These are phyloP conservation scores for Wickerhamomyces sp. DNA, from an alignment of 1,139 yeast species.

Conservation along the genomic window DNA sequence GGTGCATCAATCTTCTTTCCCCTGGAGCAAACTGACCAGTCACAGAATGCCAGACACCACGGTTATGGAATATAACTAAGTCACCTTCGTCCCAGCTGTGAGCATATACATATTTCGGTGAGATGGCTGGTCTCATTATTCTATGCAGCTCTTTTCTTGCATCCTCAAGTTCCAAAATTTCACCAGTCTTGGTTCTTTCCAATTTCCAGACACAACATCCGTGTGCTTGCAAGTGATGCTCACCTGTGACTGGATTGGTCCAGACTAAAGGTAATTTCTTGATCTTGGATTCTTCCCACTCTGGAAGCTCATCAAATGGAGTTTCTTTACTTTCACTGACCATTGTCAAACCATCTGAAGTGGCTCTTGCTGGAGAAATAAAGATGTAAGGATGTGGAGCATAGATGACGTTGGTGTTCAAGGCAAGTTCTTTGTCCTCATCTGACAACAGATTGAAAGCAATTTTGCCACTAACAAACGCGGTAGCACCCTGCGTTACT, in stretches of 20 bases:
- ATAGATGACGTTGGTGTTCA: conserved; percentile 72
- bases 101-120: conserved; percentile 68
- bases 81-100: conserved; percentile 84
- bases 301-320: conserved; percentile 62
- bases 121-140: conserved; percentile 81
- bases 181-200: conserved; percentile 51
- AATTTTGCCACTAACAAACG: conserved; percentile 75
- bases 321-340: conserved; percentile 73
- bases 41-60: conserved; percentile 88
- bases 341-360: conserved; percentile 83
- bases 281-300: conserved; percentile 74
- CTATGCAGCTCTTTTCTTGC: conserved; percentile 67
- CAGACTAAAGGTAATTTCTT: conserved; percentile 81
- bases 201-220: conserved; percentile 78
- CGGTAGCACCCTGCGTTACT: conserved; percentile 80
- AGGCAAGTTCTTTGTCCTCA: conserved; percentile 69
- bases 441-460: conserved; percentile 64
- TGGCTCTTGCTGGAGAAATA: conserved; percentile 75
- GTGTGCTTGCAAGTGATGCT: conserved; percentile 79
- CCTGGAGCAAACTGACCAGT: conserved; percentile 80
- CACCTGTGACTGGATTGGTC: conserved; percentile 86
- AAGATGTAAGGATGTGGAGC: conserved; percentile 91
- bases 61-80: conserved; percentile 75
- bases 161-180: conserved; percentile 54
- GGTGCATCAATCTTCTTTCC: conserved; percentile 84